phyloP scores from a whole-genome alignment of 2,329 filamentous ascomycete species.

The Neopestalotiopsis sp. region DNA sequence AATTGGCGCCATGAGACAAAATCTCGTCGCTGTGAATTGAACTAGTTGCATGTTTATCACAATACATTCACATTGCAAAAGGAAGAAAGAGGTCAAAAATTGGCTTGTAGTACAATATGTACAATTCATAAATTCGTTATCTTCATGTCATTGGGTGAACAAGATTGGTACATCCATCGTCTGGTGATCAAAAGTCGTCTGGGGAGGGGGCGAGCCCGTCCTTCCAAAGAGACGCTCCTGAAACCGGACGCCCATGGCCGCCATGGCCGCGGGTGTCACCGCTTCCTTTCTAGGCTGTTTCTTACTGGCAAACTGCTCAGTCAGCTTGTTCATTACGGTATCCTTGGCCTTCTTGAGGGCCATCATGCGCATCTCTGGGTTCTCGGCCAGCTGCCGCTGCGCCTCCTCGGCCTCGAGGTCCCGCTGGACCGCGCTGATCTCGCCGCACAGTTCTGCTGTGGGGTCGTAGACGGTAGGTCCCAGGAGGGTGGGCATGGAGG shows the following conservation, averaged over 20 bases:
- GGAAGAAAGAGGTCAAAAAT: too few species aligned
- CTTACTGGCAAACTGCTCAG: constrained; percentile 50
- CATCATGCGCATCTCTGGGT: constrained; percentile 58
- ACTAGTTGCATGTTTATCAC: not conserved
- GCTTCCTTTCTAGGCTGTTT: constrained; percentile 30
- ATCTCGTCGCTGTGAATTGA: not conserved
- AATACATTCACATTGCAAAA: not conserved
- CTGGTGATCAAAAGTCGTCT: constrained; percentile 39
- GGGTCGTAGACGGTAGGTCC: constrained; percentile 65
- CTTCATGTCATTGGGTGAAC: constrained; percentile 48
- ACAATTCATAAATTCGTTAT: constrained; percentile 10
- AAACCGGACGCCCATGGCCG: constrained; percentile 42
- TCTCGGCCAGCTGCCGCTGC: constrained; percentile 62
- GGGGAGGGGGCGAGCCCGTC: constrained; percentile 29
- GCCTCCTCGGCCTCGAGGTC: constrained; percentile 62
- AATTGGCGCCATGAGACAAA: too few species aligned
- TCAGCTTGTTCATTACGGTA: constrained; percentile 63
- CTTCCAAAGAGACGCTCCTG: constrained; percentile 50
- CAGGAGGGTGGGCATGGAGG: constrained; percentile 55
- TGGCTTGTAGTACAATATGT: not conserved
- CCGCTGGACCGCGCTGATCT: constrained; percentile 63
- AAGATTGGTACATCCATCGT: constrained; percentile 66
- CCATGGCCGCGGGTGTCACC: constrained; percentile 29
- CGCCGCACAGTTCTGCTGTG: constrained; percentile 44
- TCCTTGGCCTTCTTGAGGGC: constrained; percentile 65